Evolutionary conservation across 2,329 filamentous ascomycete genomes (phyloP).

Genomic region (Botrytis tulipae): DNA sequence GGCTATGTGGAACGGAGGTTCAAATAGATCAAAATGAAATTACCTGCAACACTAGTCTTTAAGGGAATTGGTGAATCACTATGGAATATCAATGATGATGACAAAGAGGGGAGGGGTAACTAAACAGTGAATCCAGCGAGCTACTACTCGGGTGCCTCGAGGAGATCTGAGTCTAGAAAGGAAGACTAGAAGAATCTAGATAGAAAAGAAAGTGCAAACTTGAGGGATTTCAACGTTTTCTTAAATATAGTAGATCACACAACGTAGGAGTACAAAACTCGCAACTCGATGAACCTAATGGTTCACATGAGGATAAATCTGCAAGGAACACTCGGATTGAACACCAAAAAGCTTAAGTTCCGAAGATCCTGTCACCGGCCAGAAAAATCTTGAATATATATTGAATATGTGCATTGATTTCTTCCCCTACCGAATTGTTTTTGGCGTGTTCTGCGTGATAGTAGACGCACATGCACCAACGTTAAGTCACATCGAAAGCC

Average conservation of each 20-base stretch:
- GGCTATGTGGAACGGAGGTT: background rate
- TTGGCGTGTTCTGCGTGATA: constrained; percentile 8
- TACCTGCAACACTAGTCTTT: background rate
- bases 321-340: constrained; percentile 17
- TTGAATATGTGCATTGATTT: constrained; percentile 19
- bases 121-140: background rate
- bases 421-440: background rate
- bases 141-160: background rate
- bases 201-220: background rate
- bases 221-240: background rate
- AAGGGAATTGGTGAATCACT: background rate
- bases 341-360: constrained; percentile 10
- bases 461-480: constrained; percentile 12
- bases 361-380: constrained; percentile 21
- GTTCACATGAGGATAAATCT: constrained; percentile 18
- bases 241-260: constrained; percentile 3
- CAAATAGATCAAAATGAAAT: background rate
- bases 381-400: background rate
- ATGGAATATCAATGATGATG: background rate
- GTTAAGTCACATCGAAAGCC: background rate
- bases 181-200: background rate
- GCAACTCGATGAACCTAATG: background rate
- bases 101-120: constrained; percentile 13
- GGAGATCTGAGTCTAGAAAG: background rate
- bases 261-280: background rate